These are phyloP conservation scores for Ceratorhiza oryzae-sativae DNA, from an alignment of 1,284 basidiomycete species.

Conservation along the genomic window DNA sequence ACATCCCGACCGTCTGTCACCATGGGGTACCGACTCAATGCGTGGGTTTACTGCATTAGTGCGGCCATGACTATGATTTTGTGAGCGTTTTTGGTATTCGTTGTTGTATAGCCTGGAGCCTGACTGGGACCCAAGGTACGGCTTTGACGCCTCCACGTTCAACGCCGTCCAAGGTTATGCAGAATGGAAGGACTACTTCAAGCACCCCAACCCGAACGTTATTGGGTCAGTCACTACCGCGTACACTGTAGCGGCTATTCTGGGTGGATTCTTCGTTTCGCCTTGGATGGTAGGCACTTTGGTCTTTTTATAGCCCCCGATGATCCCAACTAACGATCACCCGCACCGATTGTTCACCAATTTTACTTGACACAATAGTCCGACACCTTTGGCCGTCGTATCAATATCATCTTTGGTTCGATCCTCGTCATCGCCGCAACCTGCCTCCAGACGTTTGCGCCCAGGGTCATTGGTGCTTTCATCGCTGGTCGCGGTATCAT, in stretches of 20 bases:
- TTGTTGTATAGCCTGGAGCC: neutral
- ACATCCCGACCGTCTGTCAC: conserved; percentile 4
- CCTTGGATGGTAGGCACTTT: conserved; percentile 30
- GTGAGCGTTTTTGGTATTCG: neutral
- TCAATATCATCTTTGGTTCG: conserved; percentile 33
- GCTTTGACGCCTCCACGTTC: conserved; percentile 37
- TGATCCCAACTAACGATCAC: conserved; percentile 12
- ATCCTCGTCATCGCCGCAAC: conserved; percentile 34
- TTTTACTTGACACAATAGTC: neutral
- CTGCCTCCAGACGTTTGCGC: conserved; percentile 31
- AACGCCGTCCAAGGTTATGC: conserved; percentile 37
- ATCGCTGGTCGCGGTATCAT: conserved; percentile 36
- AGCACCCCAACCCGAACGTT: conserved; percentile 34
- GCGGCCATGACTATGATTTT: conserved; percentile 38
- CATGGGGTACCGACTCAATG: conserved; percentile 35
- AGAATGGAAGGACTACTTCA: conserved; percentile 36
- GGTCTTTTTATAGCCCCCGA: neutral
- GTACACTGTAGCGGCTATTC: conserved; percentile 37
- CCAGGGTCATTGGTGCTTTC: conserved; percentile 36
- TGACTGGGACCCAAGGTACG: conserved; percentile 17
- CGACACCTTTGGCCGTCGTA: conserved; percentile 36
- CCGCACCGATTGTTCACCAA: neutral
- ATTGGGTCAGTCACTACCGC: conserved; percentile 32
- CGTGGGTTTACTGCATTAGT: conserved; percentile 38
- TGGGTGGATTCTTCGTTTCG: conserved; percentile 36